phyloP scores from a whole-genome alignment of 2,329 filamentous ascomycete species.

The Colletotrichum navitas region DNA sequence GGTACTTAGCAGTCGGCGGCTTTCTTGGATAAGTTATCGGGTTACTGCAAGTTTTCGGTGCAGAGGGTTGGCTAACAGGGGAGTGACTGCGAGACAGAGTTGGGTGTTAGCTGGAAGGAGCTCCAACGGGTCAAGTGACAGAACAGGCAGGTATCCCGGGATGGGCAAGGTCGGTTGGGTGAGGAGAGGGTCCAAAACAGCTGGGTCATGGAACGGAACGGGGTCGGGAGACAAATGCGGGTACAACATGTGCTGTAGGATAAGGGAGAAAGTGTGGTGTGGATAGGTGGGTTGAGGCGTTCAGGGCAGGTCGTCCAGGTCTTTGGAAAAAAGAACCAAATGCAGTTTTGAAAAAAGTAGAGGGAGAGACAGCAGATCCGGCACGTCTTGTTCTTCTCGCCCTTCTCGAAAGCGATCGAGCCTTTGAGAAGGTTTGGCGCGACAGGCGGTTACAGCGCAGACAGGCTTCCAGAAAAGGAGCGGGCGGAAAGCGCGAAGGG shows the following conservation, averaged over 20 bases:
- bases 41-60: slow-evolving; percentile 17
- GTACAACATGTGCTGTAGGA: not conserved
- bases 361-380: slow-evolving; percentile 1
- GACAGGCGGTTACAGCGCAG: slow-evolving; percentile 22
- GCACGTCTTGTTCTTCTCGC: slow-evolving; percentile 8
- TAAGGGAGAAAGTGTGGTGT: not conserved
- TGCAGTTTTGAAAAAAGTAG: slow-evolving; percentile 6
- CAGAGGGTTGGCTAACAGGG: slow-evolving; percentile 9
- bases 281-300: not conserved
- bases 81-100: slow-evolving; percentile 13
- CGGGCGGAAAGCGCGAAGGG: slow-evolving; percentile 7
- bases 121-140: slow-evolving; percentile 39
- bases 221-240: not conserved
- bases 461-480: slow-evolving; percentile 32
- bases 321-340: not conserved
- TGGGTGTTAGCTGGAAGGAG: slow-evolving; percentile 36
- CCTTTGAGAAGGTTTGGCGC: slow-evolving; percentile 11
- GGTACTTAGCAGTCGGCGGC: not conserved
- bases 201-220: slow-evolving; percentile 18
- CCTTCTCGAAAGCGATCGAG: slow-evolving; percentile 30
- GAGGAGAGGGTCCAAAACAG: slow-evolving; percentile 34
- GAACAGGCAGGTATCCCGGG: slow-evolving; percentile 38
- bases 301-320: slow-evolving; percentile 4
- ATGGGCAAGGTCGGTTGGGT: slow-evolving; percentile 28
- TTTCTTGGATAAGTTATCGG: not conserved